phyloP scores from a whole-genome alignment of 345 rosid genomes.

The Hibiscus tridactylites region DNA sequence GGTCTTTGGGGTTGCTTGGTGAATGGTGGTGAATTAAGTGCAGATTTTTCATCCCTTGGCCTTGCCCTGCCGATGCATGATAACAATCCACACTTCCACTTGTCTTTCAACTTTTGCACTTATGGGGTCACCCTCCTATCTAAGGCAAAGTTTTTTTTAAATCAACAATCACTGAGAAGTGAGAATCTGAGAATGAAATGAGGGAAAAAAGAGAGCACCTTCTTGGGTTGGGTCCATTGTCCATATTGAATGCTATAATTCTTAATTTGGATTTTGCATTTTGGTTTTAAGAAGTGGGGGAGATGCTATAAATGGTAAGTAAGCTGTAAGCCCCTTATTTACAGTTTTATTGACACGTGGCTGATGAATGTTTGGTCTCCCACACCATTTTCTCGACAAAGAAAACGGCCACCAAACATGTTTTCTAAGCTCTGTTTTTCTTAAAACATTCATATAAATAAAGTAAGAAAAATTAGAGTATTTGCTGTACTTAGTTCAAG shows the following conservation, averaged over 20 bases:
- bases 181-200: not conserved
- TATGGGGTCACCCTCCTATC: slow-evolving; percentile 20
- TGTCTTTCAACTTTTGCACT: slow-evolving; percentile 23
- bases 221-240: slow-evolving; percentile 2
- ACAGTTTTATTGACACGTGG: not conserved
- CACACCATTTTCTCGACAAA: slow-evolving; percentile 11
- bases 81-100: slow-evolving; percentile 5
- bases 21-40: slow-evolving; percentile 42
- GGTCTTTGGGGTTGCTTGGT: slow-evolving; percentile 18
- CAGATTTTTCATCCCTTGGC: slow-evolving; percentile 33
- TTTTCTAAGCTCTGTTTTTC: not conserved
- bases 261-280: not conserved
- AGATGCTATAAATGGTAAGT: not conserved
- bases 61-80: slow-evolving; percentile 46
- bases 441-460: too few species aligned
- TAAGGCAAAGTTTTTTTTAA: too few species aligned
- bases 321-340: not conserved
- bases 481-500: too few species aligned
- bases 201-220: not conserved
- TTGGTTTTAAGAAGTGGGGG: not conserved
- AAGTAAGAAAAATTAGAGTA: too few species aligned
- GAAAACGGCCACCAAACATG: not conserved
- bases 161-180: not conserved
- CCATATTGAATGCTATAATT: slow-evolving; percentile 17
- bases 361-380: slow-evolving; percentile 15